Conservation (phyloP, 2,329 filamentous ascomycete genomes). For the Colletotrichum incanum region DNA sequence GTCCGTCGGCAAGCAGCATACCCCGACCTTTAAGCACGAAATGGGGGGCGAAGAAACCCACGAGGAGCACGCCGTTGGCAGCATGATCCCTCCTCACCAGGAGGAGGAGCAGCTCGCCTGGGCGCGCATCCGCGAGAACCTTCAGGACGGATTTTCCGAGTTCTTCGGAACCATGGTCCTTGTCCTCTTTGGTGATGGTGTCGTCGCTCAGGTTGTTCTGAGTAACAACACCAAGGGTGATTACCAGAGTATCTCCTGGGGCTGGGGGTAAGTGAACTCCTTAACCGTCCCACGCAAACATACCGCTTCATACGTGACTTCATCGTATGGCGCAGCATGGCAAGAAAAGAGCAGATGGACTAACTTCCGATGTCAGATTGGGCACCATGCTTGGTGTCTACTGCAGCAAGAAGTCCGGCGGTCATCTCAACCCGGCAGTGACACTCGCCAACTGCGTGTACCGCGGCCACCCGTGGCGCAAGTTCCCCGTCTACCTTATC, state of each 20-base stretch:
- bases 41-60: slow-evolving; percentile 49
- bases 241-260: slow-evolving; percentile 66
- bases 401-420: slow-evolving; percentile 75
- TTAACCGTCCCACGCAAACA: neutral
- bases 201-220: slow-evolving; percentile 78
- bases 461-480: slow-evolving; percentile 78
- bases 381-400: slow-evolving; percentile 81
- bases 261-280: slow-evolving; percentile 61
- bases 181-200: slow-evolving; percentile 80
- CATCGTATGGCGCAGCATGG: slow-evolving; percentile 1
- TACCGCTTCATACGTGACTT: slow-evolving; percentile 22
- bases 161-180: slow-evolving; percentile 79
- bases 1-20: slow-evolving; percentile 52
- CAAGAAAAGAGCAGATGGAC: neutral
- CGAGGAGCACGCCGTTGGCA: slow-evolving; percentile 43
- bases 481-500: slow-evolving; percentile 77
- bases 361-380: slow-evolving; percentile 57
- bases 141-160: slow-evolving; percentile 75
- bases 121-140: slow-evolving; percentile 65
- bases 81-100: slow-evolving; percentile 39
- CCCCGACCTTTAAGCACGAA: slow-evolving; percentile 50
- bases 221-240: slow-evolving; percentile 64
- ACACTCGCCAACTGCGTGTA: slow-evolving; percentile 79
- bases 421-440: slow-evolving; percentile 80
- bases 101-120: slow-evolving; percentile 57